Conservation (phyloP, 306 rosid genomes). For the Albizia julibrissin region DNA sequence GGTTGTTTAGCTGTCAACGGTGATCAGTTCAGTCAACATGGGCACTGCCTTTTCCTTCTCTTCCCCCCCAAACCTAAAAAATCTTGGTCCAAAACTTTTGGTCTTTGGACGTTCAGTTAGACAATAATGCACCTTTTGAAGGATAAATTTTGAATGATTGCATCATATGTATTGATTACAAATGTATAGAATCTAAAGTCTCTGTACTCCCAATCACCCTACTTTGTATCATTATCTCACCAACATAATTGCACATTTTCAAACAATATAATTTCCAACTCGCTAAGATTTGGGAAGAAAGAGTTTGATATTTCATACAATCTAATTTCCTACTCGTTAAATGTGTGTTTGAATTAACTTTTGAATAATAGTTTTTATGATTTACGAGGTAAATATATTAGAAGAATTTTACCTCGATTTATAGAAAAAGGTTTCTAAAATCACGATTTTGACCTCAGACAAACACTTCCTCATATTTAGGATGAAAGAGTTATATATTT, state of each 20-base stretch:
- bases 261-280: not conserved
- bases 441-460: too few species aligned
- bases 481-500: not conserved
- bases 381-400: too few species aligned
- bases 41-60: not conserved
- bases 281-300: not conserved
- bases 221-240: not conserved
- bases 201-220: not conserved
- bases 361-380: too few species aligned
- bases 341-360: too few species aligned
- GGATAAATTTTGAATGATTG: not conserved
- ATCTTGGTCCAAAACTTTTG: not conserved
- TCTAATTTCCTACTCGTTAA: too few species aligned
- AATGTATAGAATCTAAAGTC: not conserved
- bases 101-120: not conserved
- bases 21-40: not conserved
- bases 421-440: too few species aligned
- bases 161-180: not conserved
- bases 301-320: not conserved
- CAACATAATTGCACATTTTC: not conserved
- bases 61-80: too few species aligned
- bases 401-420: too few species aligned
- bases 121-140: not conserved
- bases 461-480: too few species aligned
- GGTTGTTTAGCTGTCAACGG: conserved; percentile 15